These are phyloP conservation scores for Hydnomerulius pinastri DNA, from an alignment of 768 basidiomycete species.

Conservation along the genomic window DNA sequence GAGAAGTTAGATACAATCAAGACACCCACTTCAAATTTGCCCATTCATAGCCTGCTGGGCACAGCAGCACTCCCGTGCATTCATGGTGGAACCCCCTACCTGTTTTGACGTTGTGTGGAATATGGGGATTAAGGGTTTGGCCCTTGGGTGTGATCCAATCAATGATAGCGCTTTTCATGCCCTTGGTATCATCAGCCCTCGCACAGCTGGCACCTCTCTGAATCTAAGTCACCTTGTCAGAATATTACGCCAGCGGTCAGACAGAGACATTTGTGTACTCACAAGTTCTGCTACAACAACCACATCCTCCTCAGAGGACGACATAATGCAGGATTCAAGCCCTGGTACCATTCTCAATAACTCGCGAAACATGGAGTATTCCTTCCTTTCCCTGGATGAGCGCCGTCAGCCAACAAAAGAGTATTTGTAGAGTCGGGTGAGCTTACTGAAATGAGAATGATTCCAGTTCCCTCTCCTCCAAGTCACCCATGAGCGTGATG, in stretches of 20 bases:
- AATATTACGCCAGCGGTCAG: too few relatives aligned
- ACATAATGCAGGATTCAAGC: background rate
- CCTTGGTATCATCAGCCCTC: constrained; percentile 4
- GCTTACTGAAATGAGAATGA: too few relatives aligned
- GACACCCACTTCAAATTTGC: constrained; percentile 12
- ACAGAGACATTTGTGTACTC: background rate
- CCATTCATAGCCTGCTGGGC: constrained; percentile 21
- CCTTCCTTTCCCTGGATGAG: background rate
- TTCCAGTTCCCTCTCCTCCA: too few relatives aligned
- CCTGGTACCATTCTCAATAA: background rate
- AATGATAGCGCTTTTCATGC: constrained; percentile 12
- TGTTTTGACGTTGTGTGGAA: constrained; percentile 13
- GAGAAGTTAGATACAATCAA: background rate
- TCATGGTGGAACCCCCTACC: constrained; percentile 19
- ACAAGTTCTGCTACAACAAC: constrained; percentile 1
- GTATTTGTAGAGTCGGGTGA: too few relatives aligned
- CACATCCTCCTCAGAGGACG: constrained; percentile 1
- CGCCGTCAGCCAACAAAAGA: too few relatives aligned
- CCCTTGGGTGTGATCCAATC: constrained; percentile 20
- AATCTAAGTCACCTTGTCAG: background rate
- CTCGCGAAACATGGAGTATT: constrained; percentile 1
- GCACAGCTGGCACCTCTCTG: constrained; percentile 1
- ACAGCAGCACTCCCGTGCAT: constrained; percentile 18
- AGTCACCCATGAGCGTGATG: too few relatives aligned
- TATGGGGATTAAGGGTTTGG: constrained; percentile 8